Base-by-base conservation (phyloP, 371 early-diverging fungal genomes). In the Mucor velutinosus region DNA sequence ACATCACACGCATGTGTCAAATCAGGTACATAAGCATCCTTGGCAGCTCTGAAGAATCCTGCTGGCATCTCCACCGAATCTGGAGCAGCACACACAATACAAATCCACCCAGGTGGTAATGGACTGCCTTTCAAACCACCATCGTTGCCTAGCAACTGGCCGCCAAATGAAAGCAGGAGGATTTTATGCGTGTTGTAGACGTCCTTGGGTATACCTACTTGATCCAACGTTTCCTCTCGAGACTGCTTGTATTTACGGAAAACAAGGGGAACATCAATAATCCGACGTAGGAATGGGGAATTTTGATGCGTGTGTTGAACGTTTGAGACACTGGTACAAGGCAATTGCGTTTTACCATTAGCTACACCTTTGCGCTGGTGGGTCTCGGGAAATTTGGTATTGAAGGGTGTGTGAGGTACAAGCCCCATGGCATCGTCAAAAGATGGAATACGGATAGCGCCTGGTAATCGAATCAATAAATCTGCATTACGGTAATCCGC, bases 91-190 rank as follows among this genome's bases (percentile, higher is more conserved):
- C 89, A 89, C 3, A 91, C 89, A 19, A 94, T 83, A 41, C 90
- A 91, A 29, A 91, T 87, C 94, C 94, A 94, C 3, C 87, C 90
- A 1, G 79, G 80, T 3, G 94, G 94, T 15, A 93, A 71, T 0
- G 88, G 86, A 58, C 83, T 81, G 2, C 84, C 78, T 82, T 84
- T 82, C 21, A 78, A 75, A 66, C 79, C 74, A 0, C 71, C 75
- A 45, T 72, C 73, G 65, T 84, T 77, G 4, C 75, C 85, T 30
- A 89, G 67, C 12, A 80, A 70, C 59, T 91, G 90, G 7, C 94
- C 94, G 17, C 94, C 94, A 80, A 94, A 94, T 0, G 92, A 89
- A 11, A 93, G 82, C 27, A 94, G 65, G 0, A 90, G 77, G 62
- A 90, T 81, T 67, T 87, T 87, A 45, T 88, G 82, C 3, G 86